Conservation (phyloP, 495 filamentous ascomycete genomes). For the Astrothelium macrocarpum region DNA sequence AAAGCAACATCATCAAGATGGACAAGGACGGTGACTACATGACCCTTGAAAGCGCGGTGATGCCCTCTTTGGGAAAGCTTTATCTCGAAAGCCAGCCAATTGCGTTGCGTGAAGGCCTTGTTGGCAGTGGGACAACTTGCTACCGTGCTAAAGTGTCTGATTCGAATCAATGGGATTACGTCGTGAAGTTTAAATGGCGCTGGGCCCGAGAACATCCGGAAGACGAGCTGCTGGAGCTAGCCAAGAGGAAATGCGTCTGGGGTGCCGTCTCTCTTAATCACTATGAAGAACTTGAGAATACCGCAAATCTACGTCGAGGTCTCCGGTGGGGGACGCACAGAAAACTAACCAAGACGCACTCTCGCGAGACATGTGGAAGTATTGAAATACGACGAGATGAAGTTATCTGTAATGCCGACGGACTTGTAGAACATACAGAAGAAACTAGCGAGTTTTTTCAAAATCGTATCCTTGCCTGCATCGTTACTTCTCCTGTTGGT, state of each 20-base stretch:
- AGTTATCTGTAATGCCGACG: too few relatives aligned
- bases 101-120: too few relatives aligned
- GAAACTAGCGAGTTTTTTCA: too few relatives aligned
- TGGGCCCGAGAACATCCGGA: neutral
- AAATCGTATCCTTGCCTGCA: neutral
- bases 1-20: too few relatives aligned
- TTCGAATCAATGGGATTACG: neutral
- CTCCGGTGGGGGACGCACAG: neutral
- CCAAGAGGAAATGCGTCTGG: neutral
- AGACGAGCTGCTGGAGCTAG: neutral
- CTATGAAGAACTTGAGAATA: neutral
- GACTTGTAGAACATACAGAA: too few relatives aligned
- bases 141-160: neutral
- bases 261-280: neutral
- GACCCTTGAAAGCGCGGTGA: too few relatives aligned
- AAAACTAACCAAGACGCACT: too few relatives aligned
- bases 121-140: neutral
- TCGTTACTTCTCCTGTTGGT: neutral
- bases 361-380: too few relatives aligned
- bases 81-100: too few relatives aligned
- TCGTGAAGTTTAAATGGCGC: neutral
- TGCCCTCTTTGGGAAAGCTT: too few relatives aligned
- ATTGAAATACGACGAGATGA: too few relatives aligned
- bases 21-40: too few relatives aligned
- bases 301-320: neutral